Base-by-base conservation (phyloP, 2,329 filamentous ascomycete species). In the Volutella citrinella region DNA sequence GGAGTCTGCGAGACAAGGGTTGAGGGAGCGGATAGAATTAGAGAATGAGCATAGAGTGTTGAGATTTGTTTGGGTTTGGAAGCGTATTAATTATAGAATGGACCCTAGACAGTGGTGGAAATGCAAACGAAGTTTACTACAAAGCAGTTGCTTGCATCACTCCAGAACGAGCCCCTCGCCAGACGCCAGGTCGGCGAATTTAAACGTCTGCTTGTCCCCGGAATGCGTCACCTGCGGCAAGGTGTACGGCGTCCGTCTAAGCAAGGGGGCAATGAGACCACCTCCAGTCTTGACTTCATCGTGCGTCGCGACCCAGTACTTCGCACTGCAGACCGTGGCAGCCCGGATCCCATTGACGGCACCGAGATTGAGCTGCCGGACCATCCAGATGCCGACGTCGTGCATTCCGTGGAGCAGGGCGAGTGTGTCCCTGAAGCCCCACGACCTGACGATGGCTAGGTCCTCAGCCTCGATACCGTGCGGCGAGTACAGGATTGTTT, bases 261-360 rank as follows among this genome's bases (percentile, higher is more conserved):
- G n/a, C n/a, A n/a, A n/a, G n/a, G n/a, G n/a, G n/a, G 31, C 17
- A 26, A 19, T 49, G 6, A 82, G 46, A 0, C 79, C 78, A 1
- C 68, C 68, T 1, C 76, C 78, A 33, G 57, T 69, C 56, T 83
- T 83, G 5, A 74, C 61, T 54, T 83, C 80, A 44, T 82, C 79
- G 46, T 84, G 80, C 17, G 80, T 84, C 0, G 70, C 71, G 13
- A 84, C 59, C 80, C 80, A 84, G 48, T 83, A 84, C 44, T 64
- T 71, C 0, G 77, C 74, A 3, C 66, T 61, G 19, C 76, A 56
- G 5, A 70, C 56, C 12, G 66, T 57, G 38, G 77, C 77, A 4
- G 75, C 74, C 37, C 72, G 63, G 12, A 82, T 56, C 1, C 76
- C 80, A 48, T 83, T 84, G 38, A 74, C 63, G 0, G 71, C 80